A percentile compares a stretch with the other conserved stretches of the same genome.
phyloP scores from a whole-genome alignment of 1,139 yeast genomes.

The Cylindricascospora bacillispora region DNA sequence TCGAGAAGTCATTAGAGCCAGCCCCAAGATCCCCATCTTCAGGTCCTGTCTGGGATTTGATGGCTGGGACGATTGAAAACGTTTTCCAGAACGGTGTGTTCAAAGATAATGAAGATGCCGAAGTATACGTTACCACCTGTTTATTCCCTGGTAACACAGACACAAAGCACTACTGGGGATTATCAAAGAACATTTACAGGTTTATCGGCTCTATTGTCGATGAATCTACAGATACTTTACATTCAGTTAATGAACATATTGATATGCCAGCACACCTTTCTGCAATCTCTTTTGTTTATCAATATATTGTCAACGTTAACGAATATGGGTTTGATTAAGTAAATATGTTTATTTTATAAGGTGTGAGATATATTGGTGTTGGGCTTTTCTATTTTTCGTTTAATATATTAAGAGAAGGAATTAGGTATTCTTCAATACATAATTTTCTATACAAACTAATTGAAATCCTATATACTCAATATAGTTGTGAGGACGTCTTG shows the following conservation, averaged over 20 bases:
- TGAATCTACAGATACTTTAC: constrained; percentile 25
- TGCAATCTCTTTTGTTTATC: constrained; percentile 47
- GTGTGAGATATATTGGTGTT: too few species aligned
- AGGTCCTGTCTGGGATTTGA: constrained; percentile 36
- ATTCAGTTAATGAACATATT: constrained; percentile 50
- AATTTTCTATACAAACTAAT: too few species aligned
- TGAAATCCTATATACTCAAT: too few species aligned
- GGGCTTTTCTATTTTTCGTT: too few species aligned
- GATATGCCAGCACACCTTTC: constrained; percentile 41
- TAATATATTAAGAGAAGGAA: too few species aligned
- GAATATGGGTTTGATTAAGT: constrained; percentile 8
- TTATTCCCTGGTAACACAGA: constrained; percentile 77
- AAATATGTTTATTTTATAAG: too few species aligned
- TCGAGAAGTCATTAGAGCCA: constrained; percentile 33
- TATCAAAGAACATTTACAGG: constrained; percentile 64
- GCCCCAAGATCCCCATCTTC: constrained; percentile 41
- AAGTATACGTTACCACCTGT: constrained; percentile 46
- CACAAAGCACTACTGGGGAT: constrained; percentile 63
- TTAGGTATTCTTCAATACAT: too few species aligned
- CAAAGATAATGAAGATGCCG: constrained; percentile 19
- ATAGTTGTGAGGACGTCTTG: too few species aligned
- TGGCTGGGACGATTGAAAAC: constrained; percentile 43
- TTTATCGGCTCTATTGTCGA: constrained; percentile 18
- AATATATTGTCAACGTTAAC: constrained; percentile 32
- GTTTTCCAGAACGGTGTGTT: constrained; percentile 31